Base-by-base conservation (phyloP, 2,329 filamentous ascomycete species). In the Diaporthe citrichinensis region DNA sequence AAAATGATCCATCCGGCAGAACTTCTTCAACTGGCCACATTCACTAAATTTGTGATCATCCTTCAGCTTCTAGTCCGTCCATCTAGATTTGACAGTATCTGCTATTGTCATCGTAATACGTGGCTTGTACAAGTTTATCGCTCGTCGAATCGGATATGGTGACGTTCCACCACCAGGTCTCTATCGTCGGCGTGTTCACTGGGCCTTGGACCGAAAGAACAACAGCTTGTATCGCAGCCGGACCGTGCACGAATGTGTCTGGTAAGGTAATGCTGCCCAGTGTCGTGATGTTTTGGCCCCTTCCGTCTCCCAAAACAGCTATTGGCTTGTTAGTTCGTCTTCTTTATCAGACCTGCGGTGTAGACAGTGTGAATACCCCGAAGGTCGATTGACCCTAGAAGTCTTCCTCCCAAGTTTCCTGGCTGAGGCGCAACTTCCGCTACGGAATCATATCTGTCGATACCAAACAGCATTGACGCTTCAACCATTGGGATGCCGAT, bases 1-100 rank as follows among this genome's bases (percentile, higher is more conserved):
- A 88, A 99, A 98, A 83, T 99, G 97, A 84, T 98, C 97, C 44
- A 97, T 96, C 49, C 97, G 91, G 86, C 94, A 99, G 84, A 98
- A 98, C 84, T 98, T 98, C 88, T 99, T 98, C 79, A 94, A 94
- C 80, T 97, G 95, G 84, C 98, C 98, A 89, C 97, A 98, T 85
- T 98, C 96, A 77, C 95, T 92, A 83, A 98, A 98, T 83, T 98
- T 98, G 87, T 99, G 97, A 78, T 95, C 91, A 80, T 94, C 93
- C 81, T 95, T 46, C 59, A 65, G n/a, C 17, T 28, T 28, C 4
- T 31, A 14, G 36, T 10, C 15, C 28, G 2, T 23, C 2, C 41
- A 34, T n/a, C 41, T 65, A 46, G 12, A 65, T 65, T 49, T 65
- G 61, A 34, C 61, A 65, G 20, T 49, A 65, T 49, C 61, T 65